Evolutionary conservation across 148 eudicot species (phyloP).

Genomic region (Rheum nobile): DNA sequence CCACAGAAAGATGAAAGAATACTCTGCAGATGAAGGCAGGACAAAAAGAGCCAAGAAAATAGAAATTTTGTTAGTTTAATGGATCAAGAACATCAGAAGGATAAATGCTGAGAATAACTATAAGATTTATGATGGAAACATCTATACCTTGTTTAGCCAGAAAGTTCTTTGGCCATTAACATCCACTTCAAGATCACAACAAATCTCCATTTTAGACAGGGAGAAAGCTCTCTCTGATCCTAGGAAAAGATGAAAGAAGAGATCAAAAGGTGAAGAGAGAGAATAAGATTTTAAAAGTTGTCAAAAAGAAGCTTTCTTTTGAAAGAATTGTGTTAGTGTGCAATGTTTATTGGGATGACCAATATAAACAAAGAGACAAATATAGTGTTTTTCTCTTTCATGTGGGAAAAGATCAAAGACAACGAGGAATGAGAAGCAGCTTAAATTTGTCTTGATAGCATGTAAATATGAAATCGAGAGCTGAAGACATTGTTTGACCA

Average conservation of each 20-base stretch:
- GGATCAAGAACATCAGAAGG: not conserved
- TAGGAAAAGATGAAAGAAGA: not conserved
- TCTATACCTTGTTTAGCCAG: conserved; percentile 23
- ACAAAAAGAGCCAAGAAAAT: not conserved
- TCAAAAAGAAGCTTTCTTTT: not conserved
- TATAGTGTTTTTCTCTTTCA: not conserved
- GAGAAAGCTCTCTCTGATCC: not conserved
- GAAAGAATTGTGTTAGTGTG: not conserved
- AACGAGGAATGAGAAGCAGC: not conserved
- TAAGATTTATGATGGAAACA: not conserved
- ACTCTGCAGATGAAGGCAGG: conserved; percentile 21
- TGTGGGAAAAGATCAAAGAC: not conserved
- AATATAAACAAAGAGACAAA: not conserved
- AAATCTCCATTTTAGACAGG: not conserved
- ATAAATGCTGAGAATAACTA: not conserved
- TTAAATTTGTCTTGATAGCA: not conserved
- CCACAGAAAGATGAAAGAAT: conserved; percentile 26
- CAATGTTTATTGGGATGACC: not conserved
- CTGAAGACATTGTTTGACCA: not conserved
- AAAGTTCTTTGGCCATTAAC: conserved; percentile 34
- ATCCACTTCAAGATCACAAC: conserved; percentile 32
- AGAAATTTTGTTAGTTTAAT: too few relatives aligned
- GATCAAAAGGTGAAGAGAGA: not conserved
- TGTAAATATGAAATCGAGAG: not conserved
- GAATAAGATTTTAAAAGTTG: not conserved